These are phyloP conservation scores for Thermothelomyces thermophilus DNA, from an alignment of 2,329 filamentous ascomycete genomes.

Conservation along the genomic window DNA sequence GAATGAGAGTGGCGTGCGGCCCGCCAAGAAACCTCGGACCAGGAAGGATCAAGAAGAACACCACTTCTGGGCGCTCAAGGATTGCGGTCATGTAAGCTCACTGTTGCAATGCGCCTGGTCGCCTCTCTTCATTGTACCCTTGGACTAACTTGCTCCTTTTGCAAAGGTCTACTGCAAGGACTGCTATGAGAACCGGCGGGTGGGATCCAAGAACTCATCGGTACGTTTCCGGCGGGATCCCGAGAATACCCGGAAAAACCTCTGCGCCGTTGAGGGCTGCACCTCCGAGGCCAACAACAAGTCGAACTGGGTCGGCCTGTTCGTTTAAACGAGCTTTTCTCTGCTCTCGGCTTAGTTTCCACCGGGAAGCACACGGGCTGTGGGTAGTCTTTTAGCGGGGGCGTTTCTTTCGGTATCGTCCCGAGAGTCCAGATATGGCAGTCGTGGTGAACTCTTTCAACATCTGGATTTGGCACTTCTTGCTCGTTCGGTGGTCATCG, in stretches of 20 bases:
- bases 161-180: slow-evolving; percentile 56
- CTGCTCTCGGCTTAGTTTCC: neutral
- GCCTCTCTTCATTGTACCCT: neutral
- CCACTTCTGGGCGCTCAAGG: slow-evolving; percentile 87
- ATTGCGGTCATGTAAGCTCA: slow-evolving; percentile 76
- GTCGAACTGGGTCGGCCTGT: slow-evolving; percentile 56
- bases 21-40: slow-evolving; percentile 37
- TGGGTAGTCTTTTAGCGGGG: neutral
- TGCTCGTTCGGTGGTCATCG: neutral
- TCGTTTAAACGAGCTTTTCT: slow-evolving; percentile 34
- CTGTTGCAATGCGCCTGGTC: neutral
- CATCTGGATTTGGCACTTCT: neutral
- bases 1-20: slow-evolving; percentile 21
- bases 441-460: too few relatives aligned
- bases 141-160: neutral
- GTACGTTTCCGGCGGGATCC: slow-evolving; percentile 33
- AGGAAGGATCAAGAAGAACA: slow-evolving; percentile 58
- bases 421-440: too few relatives aligned
- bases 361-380: neutral
- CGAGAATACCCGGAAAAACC: slow-evolving; percentile 32
- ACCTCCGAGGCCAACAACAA: slow-evolving; percentile 47
- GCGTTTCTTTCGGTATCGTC: too few relatives aligned
- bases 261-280: slow-evolving; percentile 54
- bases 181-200: slow-evolving; percentile 52
- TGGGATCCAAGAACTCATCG: slow-evolving; percentile 30